phyloP scores from a whole-genome alignment of 2,329 filamentous ascomycete genomes.

The Nothopassalora personata region DNA sequence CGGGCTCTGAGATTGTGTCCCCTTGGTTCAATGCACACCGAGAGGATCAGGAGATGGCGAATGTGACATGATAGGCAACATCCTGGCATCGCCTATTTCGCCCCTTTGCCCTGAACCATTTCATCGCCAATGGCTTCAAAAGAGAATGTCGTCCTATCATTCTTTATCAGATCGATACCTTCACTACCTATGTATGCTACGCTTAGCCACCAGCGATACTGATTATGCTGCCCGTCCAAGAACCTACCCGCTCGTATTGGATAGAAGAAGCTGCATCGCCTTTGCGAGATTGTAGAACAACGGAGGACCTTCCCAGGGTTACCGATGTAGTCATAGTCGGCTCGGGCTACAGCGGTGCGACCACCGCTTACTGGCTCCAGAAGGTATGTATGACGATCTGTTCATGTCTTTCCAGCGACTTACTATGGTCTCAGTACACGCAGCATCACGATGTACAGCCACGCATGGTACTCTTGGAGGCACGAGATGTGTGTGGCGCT shows the following conservation, averaged over 20 bases:
- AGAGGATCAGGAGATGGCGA: neutral
- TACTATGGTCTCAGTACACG: constrained; percentile 8
- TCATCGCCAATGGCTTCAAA: neutral
- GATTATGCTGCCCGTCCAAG: constrained; percentile 15
- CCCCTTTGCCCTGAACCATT: too few species aligned
- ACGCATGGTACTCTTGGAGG: constrained; percentile 19
- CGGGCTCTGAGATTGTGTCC: too few species aligned
- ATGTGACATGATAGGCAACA: neutral
- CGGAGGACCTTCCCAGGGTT: constrained; percentile 27
- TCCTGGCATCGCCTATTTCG: neutral
- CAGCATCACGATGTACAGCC: constrained; percentile 10
- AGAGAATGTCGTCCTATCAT: neutral
- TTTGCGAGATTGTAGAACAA: constrained; percentile 17
- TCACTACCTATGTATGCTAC: neutral
- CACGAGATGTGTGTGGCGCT: constrained; percentile 17
- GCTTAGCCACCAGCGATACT: neutral
- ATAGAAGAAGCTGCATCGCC: constrained; percentile 23
- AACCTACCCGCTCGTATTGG: constrained; percentile 25
- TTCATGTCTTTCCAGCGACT: neutral
- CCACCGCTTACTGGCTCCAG: constrained; percentile 29
- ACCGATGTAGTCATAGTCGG: constrained; percentile 48
- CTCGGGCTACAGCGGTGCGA: constrained; percentile 43
- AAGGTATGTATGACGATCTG: constrained; percentile 14
- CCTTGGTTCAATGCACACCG: too few species aligned
- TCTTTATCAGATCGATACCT: neutral